These are phyloP conservation scores for Durio zibethinus DNA, from an alignment of 345 rosid genomes.

Conservation along the genomic window DNA sequence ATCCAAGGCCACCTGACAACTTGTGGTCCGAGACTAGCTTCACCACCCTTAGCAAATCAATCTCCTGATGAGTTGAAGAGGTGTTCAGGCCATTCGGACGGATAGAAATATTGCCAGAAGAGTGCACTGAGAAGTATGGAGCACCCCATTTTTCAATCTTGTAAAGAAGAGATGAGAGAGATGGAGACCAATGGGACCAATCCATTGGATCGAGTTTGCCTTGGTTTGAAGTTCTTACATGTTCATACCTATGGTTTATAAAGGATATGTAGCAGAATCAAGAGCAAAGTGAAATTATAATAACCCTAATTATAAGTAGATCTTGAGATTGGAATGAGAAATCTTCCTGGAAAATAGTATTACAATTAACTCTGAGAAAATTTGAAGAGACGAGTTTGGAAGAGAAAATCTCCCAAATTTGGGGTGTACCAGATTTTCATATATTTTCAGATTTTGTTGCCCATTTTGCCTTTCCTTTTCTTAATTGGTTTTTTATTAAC, in stretches of 20 bases:
- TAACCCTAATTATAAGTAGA: not conserved
- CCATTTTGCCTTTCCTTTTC: not conserved
- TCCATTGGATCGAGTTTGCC: conserved; percentile 3
- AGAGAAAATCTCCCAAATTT: not conserved
- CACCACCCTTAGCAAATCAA: conserved; percentile 68
- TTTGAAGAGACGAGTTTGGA: not conserved
- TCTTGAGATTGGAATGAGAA: not conserved
- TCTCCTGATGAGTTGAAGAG: conserved; percentile 58
- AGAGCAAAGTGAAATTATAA: not conserved
- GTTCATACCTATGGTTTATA: not conserved
- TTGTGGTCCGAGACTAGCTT: conserved; percentile 72
- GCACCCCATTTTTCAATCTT: conserved; percentile 74
- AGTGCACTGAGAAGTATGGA: conserved; percentile 70
- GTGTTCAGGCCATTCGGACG: conserved; percentile 62
- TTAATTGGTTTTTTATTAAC: not conserved
- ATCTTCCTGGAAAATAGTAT: not conserved
- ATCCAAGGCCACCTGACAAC: conserved; percentile 64
- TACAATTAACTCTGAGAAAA: not conserved
- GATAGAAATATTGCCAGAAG: conserved; percentile 66
- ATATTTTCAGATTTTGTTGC: not conserved
- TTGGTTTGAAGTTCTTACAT: not conserved
- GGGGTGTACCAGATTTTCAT: not conserved
- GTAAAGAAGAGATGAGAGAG: conserved; percentile 64
- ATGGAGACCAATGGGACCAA: conserved; percentile 55
- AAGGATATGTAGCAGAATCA: not conserved